Conservation (phyloP, 768 basidiomycete genomes). For the Phylloporus rhodoxanthus region DNA sequence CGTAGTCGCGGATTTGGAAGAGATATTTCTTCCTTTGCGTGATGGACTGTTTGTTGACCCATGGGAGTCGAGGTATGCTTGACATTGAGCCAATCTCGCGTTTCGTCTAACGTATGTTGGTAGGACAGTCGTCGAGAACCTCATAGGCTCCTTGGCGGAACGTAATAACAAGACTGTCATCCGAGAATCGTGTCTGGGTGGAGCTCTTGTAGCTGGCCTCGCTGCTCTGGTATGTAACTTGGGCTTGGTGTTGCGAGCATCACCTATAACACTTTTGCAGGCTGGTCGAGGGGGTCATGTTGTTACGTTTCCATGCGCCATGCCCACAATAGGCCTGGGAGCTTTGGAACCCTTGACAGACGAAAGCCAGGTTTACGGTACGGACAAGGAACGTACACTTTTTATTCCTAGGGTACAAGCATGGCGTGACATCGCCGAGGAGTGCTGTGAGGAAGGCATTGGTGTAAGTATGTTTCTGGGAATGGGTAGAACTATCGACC, state of each 20-base stretch:
- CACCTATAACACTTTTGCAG: constrained; percentile 28
- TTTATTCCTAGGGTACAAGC: constrained; percentile 70
- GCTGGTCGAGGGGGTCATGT: constrained; percentile 74
- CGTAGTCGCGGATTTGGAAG: constrained; percentile 85
- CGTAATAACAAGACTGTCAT: constrained; percentile 48
- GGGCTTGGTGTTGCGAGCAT: constrained; percentile 10
- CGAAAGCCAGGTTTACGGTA: constrained; percentile 68
- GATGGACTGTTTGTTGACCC: constrained; percentile 76
- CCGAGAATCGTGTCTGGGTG: constrained; percentile 66
- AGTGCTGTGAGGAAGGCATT: constrained; percentile 84
- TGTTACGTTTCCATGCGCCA: constrained; percentile 59
- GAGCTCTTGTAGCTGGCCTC: constrained; percentile 65
- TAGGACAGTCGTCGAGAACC: constrained; percentile 57
- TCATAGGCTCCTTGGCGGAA: constrained; percentile 60
- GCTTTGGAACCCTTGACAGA: constrained; percentile 50
- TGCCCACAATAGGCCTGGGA: constrained; percentile 72
- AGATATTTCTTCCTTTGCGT: constrained; percentile 78
- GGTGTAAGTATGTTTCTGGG: constrained; percentile 88
- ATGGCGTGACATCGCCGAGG: constrained; percentile 83
- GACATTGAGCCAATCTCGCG: background rate
- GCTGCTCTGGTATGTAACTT: constrained; percentile 56
- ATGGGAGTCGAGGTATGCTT: constrained; percentile 56
- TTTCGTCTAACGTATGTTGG: constrained; percentile 8
- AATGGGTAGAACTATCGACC: constrained; percentile 72
- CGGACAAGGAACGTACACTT: constrained; percentile 80